Conservation (phyloP, 2,329 filamentous ascomycete species). For the Phialocephala subalpina region DNA sequence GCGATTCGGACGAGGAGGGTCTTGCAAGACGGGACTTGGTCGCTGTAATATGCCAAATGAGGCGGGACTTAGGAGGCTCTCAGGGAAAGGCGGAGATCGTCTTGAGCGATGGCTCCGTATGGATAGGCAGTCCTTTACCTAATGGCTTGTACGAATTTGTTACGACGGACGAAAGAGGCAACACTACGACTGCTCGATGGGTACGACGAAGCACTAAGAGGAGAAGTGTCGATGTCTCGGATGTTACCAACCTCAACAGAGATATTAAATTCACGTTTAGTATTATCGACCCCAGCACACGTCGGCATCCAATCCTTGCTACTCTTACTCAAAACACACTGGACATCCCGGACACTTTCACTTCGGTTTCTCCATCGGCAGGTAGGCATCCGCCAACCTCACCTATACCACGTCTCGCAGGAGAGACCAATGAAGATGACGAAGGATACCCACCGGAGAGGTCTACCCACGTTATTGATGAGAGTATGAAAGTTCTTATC, state of each 20-base stretch:
- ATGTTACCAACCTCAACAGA: constrained; percentile 39
- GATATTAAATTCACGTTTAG: constrained; percentile 77
- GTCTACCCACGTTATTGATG: constrained; percentile 50
- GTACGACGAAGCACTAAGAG: constrained; percentile 59
- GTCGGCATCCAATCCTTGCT: constrained; percentile 79
- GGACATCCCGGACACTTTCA: constrained; percentile 75
- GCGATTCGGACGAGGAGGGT: constrained; percentile 59
- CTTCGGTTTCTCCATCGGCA: constrained; percentile 59
- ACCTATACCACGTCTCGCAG: constrained; percentile 23
- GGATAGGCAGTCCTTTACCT: constrained; percentile 60
- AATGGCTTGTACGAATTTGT: constrained; percentile 73
- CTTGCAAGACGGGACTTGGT: constrained; percentile 63
- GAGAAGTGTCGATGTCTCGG: constrained; percentile 35
- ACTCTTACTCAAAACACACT: constrained; percentile 69
- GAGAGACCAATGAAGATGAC: constrained; percentile 30
- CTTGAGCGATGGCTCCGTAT: constrained; percentile 68
- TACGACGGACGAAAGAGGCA: constrained; percentile 59
- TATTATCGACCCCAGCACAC: constrained; percentile 72
- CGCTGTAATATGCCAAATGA: constrained; percentile 72
- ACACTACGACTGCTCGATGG: constrained; percentile 72
- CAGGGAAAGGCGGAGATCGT: constrained; percentile 64
- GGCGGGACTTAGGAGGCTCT: constrained; percentile 57
- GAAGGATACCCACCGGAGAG: constrained; percentile 41
- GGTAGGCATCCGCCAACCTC: constrained; percentile 52
- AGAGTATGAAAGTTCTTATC: constrained; percentile 57